Conservation (phyloP, 1,284 basidiomycete genomes). For the Cerioporus squamosus region DNA sequence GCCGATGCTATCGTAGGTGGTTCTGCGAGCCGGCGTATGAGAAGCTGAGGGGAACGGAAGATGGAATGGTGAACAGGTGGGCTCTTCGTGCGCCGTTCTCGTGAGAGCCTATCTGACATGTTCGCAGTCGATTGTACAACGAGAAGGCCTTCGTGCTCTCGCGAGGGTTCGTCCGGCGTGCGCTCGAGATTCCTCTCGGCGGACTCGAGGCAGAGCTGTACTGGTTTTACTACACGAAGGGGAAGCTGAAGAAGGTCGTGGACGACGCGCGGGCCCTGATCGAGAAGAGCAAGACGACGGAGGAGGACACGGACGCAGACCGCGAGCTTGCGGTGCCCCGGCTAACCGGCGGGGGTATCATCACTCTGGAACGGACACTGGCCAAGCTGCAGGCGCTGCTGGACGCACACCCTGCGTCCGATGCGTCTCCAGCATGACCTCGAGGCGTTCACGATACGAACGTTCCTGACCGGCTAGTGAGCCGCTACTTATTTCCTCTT, state of each 20-base stretch:
- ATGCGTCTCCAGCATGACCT: neutral
- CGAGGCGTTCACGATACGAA: neutral
- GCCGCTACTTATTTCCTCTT: neutral
- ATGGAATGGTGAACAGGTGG: slow-evolving; percentile 84
- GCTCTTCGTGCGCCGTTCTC: slow-evolving; percentile 13
- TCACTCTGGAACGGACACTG: slow-evolving; percentile 78
- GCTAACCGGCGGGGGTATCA: slow-evolving; percentile 80
- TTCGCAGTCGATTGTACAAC: slow-evolving; percentile 76
- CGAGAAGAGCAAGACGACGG: slow-evolving; percentile 59
- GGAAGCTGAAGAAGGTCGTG: slow-evolving; percentile 73
- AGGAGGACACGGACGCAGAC: slow-evolving; percentile 42
- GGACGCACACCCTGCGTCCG: slow-evolving; percentile 18
- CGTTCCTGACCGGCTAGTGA: no score
- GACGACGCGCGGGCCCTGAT: slow-evolving; percentile 67
- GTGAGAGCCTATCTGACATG: neutral
- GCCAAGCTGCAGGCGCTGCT: slow-evolving; percentile 38
- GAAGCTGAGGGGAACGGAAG: slow-evolving; percentile 86
- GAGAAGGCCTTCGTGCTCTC: slow-evolving; percentile 95
- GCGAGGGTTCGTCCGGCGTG: slow-evolving; percentile 85
- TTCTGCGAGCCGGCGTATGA: slow-evolving; percentile 93
- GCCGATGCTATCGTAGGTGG: slow-evolving; percentile 62
- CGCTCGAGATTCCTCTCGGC: slow-evolving; percentile 77
- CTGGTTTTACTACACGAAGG: slow-evolving; percentile 74
- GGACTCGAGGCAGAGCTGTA: slow-evolving; percentile 76
- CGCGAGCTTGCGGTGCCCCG: slow-evolving; percentile 74